Percentiles rank a stretch among this genome's conserved stretches.
Conservation (phyloP, 139 green algal genomes). For the Tetraselmis striata region DNA sequence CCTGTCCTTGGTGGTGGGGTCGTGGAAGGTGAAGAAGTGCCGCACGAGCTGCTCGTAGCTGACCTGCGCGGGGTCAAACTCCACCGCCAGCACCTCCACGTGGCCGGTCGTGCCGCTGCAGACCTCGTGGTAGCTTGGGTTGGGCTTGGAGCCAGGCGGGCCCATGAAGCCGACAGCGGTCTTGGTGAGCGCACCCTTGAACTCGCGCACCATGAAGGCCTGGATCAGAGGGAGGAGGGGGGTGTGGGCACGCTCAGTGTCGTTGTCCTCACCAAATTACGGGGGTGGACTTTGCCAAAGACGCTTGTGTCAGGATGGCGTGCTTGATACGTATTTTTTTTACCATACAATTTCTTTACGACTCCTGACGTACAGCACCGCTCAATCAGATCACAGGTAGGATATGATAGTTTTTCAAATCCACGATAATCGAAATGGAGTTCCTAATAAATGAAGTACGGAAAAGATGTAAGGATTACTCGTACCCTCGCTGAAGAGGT, state of each 20-base stretch:
- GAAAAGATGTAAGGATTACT: too few relatives aligned
- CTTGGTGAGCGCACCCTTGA: background rate
- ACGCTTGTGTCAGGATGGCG: too few relatives aligned
- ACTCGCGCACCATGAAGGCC: background rate
- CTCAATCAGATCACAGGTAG: too few relatives aligned
- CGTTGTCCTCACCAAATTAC: too few relatives aligned
- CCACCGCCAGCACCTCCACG: constrained; percentile 48
- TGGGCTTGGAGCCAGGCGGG: background rate
- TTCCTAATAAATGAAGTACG: too few relatives aligned
- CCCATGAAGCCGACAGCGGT: background rate
- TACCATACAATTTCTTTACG: too few relatives aligned
- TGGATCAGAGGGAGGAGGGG: background rate
- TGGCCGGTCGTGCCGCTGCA: constrained; percentile 47
- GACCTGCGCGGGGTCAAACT: constrained; percentile 39
- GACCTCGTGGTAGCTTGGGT: constrained; percentile 14
- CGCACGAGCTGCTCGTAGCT: constrained; percentile 33
- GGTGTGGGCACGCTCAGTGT: background rate
- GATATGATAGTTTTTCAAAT: too few relatives aligned
- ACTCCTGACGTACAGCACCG: too few relatives aligned
- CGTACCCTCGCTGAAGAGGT: too few relatives aligned
- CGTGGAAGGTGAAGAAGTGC: constrained; percentile 49
- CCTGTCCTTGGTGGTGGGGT: constrained; percentile 47
- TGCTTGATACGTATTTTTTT: too few relatives aligned
- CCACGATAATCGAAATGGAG: too few relatives aligned
- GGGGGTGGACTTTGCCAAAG: too few relatives aligned